phyloP scores from a whole-genome alignment of 2,329 filamentous ascomycete species.

The Nannizziopsis barbatae region DNA sequence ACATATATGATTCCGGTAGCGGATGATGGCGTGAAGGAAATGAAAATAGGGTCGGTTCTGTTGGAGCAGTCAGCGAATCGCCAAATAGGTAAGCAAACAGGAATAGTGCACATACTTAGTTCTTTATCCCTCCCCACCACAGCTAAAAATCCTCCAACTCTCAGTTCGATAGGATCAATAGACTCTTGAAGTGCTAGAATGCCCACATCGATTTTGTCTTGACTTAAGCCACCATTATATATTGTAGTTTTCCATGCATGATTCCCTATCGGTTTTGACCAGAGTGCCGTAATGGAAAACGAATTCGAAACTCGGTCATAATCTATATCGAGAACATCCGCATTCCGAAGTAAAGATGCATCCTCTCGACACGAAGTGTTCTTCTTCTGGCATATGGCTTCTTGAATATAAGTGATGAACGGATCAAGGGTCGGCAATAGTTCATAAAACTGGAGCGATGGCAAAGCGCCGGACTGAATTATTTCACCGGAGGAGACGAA shows the following conservation, averaged over 20 bases:
- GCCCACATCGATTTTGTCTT: conserved; percentile 63
- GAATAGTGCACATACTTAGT: conserved; percentile 57
- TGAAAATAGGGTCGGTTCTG: conserved; percentile 66
- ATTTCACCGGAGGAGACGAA: conserved; percentile 51
- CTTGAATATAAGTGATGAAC: conserved; percentile 45
- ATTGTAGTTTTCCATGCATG: conserved; percentile 40
- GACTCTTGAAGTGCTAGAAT: conserved; percentile 55
- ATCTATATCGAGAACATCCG: conserved; percentile 62
- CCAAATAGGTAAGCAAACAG: conserved; percentile 62
- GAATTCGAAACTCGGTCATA: conserved; percentile 58
- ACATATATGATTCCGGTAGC: conserved; percentile 41
- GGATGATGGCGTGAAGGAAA: conserved; percentile 70
- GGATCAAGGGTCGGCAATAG: conserved; percentile 46
- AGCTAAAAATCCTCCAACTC: conserved; percentile 64
- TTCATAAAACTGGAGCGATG: conserved; percentile 61
- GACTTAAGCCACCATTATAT: conserved; percentile 16
- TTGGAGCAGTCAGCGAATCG: conserved; percentile 46
- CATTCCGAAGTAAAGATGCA: conserved; percentile 40
- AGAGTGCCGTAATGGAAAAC: conserved; percentile 55
- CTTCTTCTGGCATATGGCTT: conserved; percentile 41
- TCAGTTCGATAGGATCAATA: conserved; percentile 58
- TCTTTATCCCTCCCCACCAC: conserved; percentile 64
- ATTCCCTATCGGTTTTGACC: conserved; percentile 33
- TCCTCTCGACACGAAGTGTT: conserved; percentile 43
- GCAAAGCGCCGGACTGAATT: conserved; percentile 50